Percentiles rank a stretch among this genome's conserved stretches.
Conservation (phyloP, 2,329 filamentous ascomycete genomes). For the Metarhizium humberi region DNA sequence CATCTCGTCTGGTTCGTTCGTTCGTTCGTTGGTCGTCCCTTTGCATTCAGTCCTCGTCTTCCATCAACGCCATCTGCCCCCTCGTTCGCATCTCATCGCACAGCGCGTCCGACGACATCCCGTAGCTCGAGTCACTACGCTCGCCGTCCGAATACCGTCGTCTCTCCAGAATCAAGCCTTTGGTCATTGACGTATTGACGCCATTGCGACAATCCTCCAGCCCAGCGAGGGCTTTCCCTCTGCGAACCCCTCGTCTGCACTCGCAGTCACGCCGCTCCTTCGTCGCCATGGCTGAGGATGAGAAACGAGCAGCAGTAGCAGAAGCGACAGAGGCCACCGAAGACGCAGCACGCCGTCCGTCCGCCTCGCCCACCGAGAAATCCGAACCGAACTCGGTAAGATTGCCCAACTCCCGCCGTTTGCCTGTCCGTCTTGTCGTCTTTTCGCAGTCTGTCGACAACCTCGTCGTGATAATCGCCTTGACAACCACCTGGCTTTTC, state of each 20-base stretch:
- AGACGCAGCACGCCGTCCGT: conserved; percentile 9
- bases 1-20: not conserved
- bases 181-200: not conserved
- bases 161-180: not conserved
- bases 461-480: too few relatives aligned
- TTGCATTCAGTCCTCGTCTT: conserved; percentile 1
- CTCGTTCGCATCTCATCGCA: not conserved
- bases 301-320: conserved; percentile 15
- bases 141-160: not conserved
- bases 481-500: not conserved
- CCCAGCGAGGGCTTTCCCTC: conserved; percentile 9
- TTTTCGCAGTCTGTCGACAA: not conserved
- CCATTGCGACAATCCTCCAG: conserved; percentile 10
- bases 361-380: conserved; percentile 9
- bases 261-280: not conserved
- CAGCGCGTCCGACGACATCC: not conserved
- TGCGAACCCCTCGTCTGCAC: not conserved
- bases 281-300: conserved; percentile 19
- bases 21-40: not conserved
- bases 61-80: not conserved
- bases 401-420: too few relatives aligned
- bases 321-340: conserved; percentile 13
- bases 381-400: conserved; percentile 9
- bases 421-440: not conserved
- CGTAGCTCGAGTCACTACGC: not conserved